A percentile compares a stretch with the other conserved stretches of the same genome.
These are phyloP conservation scores for Podila clonocystis DNA, from an alignment of 192 early-diverging fungal species.

Conservation along the genomic window DNA sequence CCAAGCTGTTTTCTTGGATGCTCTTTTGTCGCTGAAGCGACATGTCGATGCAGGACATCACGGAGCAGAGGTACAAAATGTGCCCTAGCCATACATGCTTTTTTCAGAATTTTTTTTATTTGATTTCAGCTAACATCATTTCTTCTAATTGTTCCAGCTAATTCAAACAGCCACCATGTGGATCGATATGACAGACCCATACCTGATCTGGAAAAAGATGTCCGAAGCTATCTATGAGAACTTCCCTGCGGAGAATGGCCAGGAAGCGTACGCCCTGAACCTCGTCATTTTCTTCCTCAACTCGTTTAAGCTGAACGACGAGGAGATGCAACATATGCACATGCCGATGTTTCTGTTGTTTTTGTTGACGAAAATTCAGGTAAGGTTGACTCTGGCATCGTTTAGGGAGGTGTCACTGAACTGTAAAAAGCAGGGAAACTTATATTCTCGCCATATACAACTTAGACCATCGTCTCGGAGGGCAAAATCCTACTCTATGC, in stretches of 20 bases:
- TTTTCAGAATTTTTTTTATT: background rate
- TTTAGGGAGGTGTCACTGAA: too few relatives aligned
- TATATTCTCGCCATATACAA: background rate
- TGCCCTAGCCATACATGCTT: background rate
- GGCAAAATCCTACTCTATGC: constrained; percentile 21
- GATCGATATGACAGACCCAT: constrained; percentile 89
- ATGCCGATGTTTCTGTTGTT: constrained; percentile 78
- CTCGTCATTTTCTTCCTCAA: constrained; percentile 79
- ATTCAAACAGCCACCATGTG: constrained; percentile 90
- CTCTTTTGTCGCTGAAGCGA: constrained; percentile 72
- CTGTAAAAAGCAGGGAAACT: too few relatives aligned
- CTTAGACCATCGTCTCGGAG: constrained; percentile 20
- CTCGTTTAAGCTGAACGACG: constrained; percentile 81
- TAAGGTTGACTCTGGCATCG: constrained; percentile 17
- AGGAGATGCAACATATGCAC: constrained; percentile 85
- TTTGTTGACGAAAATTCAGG: constrained; percentile 63
- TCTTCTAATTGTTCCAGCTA: constrained; percentile 52
- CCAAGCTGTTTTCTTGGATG: constrained; percentile 75
- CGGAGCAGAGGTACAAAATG: constrained; percentile 49
- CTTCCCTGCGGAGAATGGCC: constrained; percentile 43
- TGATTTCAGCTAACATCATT: background rate
- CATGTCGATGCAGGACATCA: constrained; percentile 55
- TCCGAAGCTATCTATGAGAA: constrained; percentile 61
- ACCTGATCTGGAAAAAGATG: constrained; percentile 82
- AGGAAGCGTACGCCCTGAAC: constrained; percentile 56